Evolutionary conservation across 75 land plant genomes (phyloP), one percentile per base, ranked within the genome.

Genomic region (Isoetes taiwanensis): DNA sequence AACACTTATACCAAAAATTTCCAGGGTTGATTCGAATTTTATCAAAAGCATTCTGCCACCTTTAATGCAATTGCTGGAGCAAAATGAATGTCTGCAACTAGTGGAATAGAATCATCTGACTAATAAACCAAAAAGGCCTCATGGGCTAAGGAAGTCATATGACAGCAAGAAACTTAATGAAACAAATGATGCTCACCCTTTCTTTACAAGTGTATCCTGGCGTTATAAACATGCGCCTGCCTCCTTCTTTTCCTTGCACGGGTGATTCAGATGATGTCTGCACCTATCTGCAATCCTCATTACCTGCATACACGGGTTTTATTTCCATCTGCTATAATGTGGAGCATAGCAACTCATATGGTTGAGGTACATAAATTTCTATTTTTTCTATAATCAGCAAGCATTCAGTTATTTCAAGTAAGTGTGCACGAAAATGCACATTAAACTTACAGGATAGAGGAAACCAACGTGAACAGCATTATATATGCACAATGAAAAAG

Each of bases 1-100:
- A 11, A 8, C 8, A 65, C 43, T 56, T 73, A 93, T n/a, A n/a
- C 87, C 98, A 95, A 68, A 93, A 93, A 58, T 93, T 93, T 67
- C 98, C 98, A 34, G 98, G 97, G 64, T 93, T 93, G 52, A 93
- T 87, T 23, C 98, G 98, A 61, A 93, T 93, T 66, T 93, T 93
- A 52, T 93, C 98, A 73, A 93, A 93, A 93, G 72, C 90, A 93
- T 70, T 93, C 98, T 43, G 98, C 85, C 35, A 93, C 98, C 64
- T 83, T 55, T 64, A 93, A 31, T 9, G 98, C 98, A 68, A 93
- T 74, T 40, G 86, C 48, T 42, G 98, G 98, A 30, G 98, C 96
- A 72, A 93, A 93, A 61, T 93, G 98, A 32, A 93, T 93, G 48
- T 93, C 98, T 37, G 98, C 98, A 65, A 93, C 90, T 32, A 93